Base-by-base conservation (phyloP, 164 flowering plant genomes). In the Chimonanthus praecox region DNA sequence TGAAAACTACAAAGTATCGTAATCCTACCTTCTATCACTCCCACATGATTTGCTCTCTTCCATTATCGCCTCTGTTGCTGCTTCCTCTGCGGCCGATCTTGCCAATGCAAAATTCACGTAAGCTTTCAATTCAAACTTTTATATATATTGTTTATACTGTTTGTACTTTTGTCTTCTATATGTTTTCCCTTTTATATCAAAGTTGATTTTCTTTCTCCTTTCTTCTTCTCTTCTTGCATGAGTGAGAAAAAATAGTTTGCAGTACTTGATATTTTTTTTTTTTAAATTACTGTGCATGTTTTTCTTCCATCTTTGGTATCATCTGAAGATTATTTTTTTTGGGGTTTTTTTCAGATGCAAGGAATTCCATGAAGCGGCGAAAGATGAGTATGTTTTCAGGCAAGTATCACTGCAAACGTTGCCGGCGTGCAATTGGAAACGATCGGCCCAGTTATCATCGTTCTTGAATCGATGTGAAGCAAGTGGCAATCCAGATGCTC, bases 281-380 rank as follows among this genome's bases (percentile, higher is more conserved):
- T 20, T 20, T 20, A 0, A 20, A 33, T 33, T 33, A 33, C 33
- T 33, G 33, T 33, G 33, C 33, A 13, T 20, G 15, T 15, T 69
- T 46, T 18, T 8, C 6, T 13, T 47, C 7, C 20, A 69, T 49
- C 9, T 18, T 49, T 51, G 1, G 2, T n/a, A 18, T 69, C 3
- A 13, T 21, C n/a, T 43, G 13, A 7, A 4, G 18, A 7, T 18
- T n/a, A 21, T 49, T 49, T 10, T 69, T 69, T 9, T 49, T 7
- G 13, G 18, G 18, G 18, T 48, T 21, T 7, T 71, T 18, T 44
- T 71, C 68, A 72, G 74, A 11, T 73, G 75, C 75, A 73, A 65
- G 49, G 20, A 48, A 33, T 64, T 65, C 2, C 33, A 21, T 15
- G 60, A 64, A 43, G 50, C 69, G 4, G 70, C 49, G 13, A 8